phyloP scores from a whole-genome alignment of 2,329 filamentous ascomycete species.

The Penicillium sp. region DNA sequence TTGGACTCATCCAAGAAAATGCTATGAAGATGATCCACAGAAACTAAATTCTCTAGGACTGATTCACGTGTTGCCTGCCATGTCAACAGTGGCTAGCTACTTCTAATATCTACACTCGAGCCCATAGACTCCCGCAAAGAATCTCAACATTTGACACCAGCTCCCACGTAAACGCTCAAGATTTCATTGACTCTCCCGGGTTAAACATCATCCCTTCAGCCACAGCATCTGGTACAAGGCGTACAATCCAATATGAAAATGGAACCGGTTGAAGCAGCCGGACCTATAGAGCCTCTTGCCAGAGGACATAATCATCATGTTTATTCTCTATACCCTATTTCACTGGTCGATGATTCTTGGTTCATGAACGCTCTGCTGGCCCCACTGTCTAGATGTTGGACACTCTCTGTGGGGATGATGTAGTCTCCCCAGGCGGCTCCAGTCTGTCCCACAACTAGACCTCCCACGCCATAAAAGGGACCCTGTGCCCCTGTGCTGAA shows the following conservation, averaged over 20 bases:
- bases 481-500: neutral
- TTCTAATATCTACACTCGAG: too few species aligned
- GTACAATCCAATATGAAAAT: neutral
- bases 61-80: neutral
- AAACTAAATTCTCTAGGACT: too few species aligned
- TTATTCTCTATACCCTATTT: too few species aligned
- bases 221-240: neutral
- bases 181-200: neutral
- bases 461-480: constrained; percentile 1
- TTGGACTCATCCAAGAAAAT: neutral
- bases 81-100: neutral
- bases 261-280: neutral
- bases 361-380: neutral
- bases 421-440: constrained; percentile 1
- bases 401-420: constrained; percentile 6
- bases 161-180: neutral
- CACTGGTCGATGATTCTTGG: neutral
- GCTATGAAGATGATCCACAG: too few species aligned
- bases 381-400: neutral
- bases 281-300: neutral
- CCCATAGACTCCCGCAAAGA: neutral
- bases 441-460: neutral
- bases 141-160: neutral
- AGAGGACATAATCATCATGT: neutral
- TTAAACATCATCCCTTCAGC: neutral